These are phyloP conservation scores for Macrophomina pseudophaseolina DNA, from an alignment of 2,329 filamentous ascomycete genomes.

Conservation along the genomic window DNA sequence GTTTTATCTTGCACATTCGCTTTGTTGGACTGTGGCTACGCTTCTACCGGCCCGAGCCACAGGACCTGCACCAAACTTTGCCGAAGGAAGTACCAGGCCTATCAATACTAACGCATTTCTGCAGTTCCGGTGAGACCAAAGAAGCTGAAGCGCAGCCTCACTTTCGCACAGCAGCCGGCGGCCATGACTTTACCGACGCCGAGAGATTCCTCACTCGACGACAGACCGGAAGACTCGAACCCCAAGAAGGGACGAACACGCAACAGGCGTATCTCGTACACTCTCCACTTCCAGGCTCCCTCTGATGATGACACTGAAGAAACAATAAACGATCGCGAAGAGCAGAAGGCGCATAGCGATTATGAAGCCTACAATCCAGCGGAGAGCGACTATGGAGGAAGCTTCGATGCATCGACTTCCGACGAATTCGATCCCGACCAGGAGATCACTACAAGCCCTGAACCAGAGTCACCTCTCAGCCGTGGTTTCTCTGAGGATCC, in stretches of 20 bases:
- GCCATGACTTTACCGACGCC: background rate
- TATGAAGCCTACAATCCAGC: background rate
- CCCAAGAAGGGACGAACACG: background rate
- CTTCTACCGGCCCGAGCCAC: background rate
- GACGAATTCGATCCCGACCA: background rate
- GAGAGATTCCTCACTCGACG: background rate
- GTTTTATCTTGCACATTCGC: background rate
- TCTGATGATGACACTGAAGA: background rate
- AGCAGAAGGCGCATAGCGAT: background rate
- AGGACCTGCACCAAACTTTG: background rate
- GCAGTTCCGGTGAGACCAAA: conserved; percentile 2
- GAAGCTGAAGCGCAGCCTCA: background rate
- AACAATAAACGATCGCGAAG: background rate
- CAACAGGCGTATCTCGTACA: background rate
- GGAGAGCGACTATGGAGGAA: background rate
- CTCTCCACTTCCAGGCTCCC: background rate
- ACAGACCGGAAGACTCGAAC: background rate
- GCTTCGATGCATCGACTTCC: no score
- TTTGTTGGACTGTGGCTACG: background rate
- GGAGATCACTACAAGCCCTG: background rate
- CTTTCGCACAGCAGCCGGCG: background rate
- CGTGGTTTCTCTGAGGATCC: background rate
- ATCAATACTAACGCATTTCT: background rate
- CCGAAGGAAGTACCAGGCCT: background rate
- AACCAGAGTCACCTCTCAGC: background rate